Evolutionary conservation across 2,329 filamentous ascomycete genomes (phyloP).

Genomic region (Fusarium burgessii): DNA sequence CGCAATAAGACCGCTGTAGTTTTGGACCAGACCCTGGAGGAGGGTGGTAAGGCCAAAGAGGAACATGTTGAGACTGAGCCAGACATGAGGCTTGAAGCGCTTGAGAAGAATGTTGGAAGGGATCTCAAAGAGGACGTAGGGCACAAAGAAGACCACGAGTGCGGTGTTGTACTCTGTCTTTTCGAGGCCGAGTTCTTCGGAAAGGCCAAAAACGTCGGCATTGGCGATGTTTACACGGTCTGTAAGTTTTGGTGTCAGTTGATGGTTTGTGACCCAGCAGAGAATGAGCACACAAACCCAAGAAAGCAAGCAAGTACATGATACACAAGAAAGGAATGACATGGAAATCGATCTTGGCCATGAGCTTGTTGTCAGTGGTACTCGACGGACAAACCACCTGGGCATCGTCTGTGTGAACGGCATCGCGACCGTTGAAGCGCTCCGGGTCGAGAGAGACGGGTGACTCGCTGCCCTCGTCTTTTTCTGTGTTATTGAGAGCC

Average conservation of each 20-base stretch:
- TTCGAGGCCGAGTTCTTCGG: conserved; percentile 70
- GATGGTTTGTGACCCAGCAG: conserved; percentile 1
- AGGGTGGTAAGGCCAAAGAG: conserved; percentile 81
- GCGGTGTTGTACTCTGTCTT: conserved; percentile 77
- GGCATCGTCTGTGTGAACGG: conserved; percentile 38
- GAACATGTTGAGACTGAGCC: conserved; percentile 87
- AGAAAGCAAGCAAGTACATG: conserved; percentile 77
- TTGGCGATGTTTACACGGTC: conserved; percentile 85
- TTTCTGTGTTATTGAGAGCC: conserved; percentile 30
- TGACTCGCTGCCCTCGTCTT: conserved; percentile 38
- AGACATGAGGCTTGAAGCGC: conserved; percentile 69
- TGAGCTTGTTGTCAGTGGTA: conserved; percentile 73
- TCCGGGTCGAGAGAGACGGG: conserved; percentile 42
- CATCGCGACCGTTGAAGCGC: conserved; percentile 21
- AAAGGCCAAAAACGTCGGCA: conserved; percentile 75
- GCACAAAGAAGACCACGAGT: conserved; percentile 84
- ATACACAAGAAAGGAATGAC: conserved; percentile 80
- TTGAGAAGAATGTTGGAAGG: conserved; percentile 77
- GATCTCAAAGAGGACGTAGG: conserved; percentile 79
- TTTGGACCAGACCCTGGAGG: conserved; percentile 81
- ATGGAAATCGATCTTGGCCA: conserved; percentile 77
- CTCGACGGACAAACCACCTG: conserved; percentile 59
- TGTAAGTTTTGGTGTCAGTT: background rate
- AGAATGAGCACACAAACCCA: conserved; percentile 56
- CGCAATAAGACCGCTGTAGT: conserved; percentile 80